phyloP scores from a whole-genome alignment of 208 protist species.

The Leptomonas pyrrhocoris region DNA sequence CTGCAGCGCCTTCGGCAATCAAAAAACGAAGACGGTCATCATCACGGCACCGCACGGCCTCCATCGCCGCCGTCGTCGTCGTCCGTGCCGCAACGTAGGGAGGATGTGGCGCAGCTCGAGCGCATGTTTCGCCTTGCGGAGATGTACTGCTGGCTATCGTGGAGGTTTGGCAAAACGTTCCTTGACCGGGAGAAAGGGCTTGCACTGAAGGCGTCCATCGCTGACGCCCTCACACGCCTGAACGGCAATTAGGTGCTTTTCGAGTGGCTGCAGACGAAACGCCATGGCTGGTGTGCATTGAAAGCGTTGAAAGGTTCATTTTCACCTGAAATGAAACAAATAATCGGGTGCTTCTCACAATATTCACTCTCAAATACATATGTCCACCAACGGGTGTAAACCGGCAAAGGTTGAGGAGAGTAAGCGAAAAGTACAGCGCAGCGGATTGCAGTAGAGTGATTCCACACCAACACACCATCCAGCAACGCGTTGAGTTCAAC shows the following conservation, averaged over 20 bases:
- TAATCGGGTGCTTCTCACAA: too few relatives aligned
- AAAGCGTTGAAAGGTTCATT: too few relatives aligned
- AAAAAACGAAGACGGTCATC: not conserved
- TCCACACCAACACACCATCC: too few relatives aligned
- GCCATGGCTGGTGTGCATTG: not conserved
- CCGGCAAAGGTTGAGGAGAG: too few relatives aligned
- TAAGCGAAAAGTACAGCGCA: too few relatives aligned
- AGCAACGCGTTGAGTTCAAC: too few relatives aligned
- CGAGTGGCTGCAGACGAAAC: too few relatives aligned
- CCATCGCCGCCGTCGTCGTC: too few relatives aligned
- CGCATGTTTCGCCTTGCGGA: constrained; percentile 62
- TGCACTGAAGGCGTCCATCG: constrained; percentile 41
- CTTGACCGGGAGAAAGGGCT: constrained; percentile 49
- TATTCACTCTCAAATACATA: too few relatives aligned
- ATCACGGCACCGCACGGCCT: not conserved
- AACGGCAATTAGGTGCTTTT: not conserved
- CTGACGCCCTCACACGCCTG: constrained; percentile 37
- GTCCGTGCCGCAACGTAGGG: not conserved
- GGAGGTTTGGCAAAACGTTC: constrained; percentile 83
- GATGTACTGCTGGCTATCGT: constrained; percentile 89
- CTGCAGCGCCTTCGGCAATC: not conserved
- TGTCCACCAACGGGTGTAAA: too few relatives aligned
- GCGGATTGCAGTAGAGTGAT: too few relatives aligned
- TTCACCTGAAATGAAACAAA: too few relatives aligned
- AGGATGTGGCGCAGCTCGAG: constrained; percentile 40